These are phyloP conservation scores for Penicillium aurantiogriseum DNA, from an alignment of 2,329 filamentous ascomycete species.

Conservation along the genomic window DNA sequence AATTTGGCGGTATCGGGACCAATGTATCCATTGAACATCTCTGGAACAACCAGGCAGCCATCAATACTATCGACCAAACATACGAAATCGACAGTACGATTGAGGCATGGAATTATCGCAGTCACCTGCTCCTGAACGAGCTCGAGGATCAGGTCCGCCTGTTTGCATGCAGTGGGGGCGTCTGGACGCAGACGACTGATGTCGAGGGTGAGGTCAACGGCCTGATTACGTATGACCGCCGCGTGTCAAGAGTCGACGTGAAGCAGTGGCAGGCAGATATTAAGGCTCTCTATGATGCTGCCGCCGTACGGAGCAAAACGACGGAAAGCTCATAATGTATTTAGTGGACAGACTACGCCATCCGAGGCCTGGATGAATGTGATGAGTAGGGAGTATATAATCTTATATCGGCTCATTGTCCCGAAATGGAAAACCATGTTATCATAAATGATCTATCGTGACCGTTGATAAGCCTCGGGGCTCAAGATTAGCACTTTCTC, in stretches of 20 bases:
- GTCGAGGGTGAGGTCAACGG: conserved; percentile 75
- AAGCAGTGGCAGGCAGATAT: conserved; percentile 63
- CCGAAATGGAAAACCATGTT: background rate
- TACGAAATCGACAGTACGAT: conserved; percentile 64
- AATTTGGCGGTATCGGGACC: conserved; percentile 68
- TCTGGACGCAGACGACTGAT: conserved; percentile 73
- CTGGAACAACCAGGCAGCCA: conserved; percentile 62
- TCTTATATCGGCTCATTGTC: background rate
- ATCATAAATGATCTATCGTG: background rate
- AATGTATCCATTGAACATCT: conserved; percentile 63
- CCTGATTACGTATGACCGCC: conserved; percentile 66
- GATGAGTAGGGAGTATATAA: conserved; percentile 2
- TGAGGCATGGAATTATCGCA: conserved; percentile 65
- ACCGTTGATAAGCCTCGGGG: background rate
- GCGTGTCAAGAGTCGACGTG: conserved; percentile 54
- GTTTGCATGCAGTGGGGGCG: conserved; percentile 64
- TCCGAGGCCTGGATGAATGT: background rate
- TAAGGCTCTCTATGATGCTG: conserved; percentile 58
- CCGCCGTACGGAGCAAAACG: conserved; percentile 28
- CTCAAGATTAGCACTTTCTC: background rate
- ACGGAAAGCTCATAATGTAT: background rate
- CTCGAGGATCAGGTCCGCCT: conserved; percentile 51
- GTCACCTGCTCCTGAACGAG: conserved; percentile 52
- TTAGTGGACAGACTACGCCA: background rate
- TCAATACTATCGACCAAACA: conserved; percentile 62